Conservation (phyloP, 83 land plant genomes). For the Picea mariana region DNA sequence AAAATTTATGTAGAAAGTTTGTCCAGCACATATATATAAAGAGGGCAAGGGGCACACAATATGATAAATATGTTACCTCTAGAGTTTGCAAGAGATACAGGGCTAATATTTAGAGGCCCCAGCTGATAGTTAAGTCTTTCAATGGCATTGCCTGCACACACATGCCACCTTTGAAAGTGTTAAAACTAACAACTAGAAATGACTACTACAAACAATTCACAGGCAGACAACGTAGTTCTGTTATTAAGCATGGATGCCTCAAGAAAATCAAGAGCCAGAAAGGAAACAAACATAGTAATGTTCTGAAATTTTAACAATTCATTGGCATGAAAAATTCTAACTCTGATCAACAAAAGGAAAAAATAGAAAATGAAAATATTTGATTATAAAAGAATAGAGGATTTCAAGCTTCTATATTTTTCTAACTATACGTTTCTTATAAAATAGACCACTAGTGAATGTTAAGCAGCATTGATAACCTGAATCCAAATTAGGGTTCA, state of each 20-base stretch:
- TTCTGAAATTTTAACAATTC: no score
- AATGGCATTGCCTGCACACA: not conserved
- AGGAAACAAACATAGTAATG: not conserved
- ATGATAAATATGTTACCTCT: not conserved
- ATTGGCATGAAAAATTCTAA: no score
- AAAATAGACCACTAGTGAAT: no score
- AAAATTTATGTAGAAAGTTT: not conserved
- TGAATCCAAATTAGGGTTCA: no score
- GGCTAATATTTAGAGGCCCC: conserved; percentile 3
- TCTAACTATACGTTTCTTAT: no score
- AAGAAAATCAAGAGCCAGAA: not conserved
- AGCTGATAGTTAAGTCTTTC: not conserved
- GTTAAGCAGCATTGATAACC: no score
- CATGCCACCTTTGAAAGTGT: not conserved
- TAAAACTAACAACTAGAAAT: not conserved
- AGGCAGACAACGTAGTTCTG: not conserved
- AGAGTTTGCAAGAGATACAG: conserved; percentile 4
- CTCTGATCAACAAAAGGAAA: no score
- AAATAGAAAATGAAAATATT: no score
- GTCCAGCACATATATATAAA: not conserved
- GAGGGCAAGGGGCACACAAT: not conserved
- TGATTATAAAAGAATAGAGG: no score
- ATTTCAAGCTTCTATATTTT: no score
- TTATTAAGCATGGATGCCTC: not conserved
- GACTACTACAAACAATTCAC: not conserved